Percentiles rank a stretch among this genome's conserved stretches.
These are phyloP conservation scores for Rhododendron vialii DNA, from an alignment of 148 eudicot species.

Conservation along the genomic window DNA sequence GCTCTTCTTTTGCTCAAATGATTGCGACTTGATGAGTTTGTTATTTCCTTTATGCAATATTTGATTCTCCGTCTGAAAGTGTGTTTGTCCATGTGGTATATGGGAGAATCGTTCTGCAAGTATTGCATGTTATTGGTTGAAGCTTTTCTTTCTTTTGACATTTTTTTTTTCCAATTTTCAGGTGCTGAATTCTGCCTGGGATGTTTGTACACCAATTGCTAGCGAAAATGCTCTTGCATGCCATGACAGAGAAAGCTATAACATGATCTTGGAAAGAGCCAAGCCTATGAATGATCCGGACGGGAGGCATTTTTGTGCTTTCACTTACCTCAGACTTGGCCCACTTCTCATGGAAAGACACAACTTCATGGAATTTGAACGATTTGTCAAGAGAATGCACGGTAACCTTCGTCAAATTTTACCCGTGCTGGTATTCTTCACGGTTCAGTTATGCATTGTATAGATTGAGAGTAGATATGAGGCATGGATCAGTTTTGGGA, in stretches of 20 bases:
- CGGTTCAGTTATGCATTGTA: neutral
- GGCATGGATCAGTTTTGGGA: neutral
- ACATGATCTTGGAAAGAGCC: constrained; percentile 67
- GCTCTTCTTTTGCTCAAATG: neutral
- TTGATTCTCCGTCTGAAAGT: neutral
- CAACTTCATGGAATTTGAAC: constrained; percentile 70
- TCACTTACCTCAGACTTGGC: constrained; percentile 70
- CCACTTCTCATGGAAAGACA: constrained; percentile 64
- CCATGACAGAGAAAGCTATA: constrained; percentile 68
- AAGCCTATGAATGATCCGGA: constrained; percentile 93
- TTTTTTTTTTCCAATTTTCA: constrained; percentile 17
- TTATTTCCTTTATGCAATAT: neutral
- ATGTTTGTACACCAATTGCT: constrained; percentile 56
- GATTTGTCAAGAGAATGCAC: constrained; percentile 92
- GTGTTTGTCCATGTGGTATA: neutral
- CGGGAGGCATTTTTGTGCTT: constrained; percentile 66
- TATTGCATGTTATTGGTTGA: neutral
- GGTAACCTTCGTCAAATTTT: constrained; percentile 33
- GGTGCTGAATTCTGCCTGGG: constrained; percentile 97
- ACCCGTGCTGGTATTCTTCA: neutral
- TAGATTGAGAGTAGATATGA: neutral
- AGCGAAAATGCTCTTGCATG: constrained; percentile 80
- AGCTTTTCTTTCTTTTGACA: neutral
- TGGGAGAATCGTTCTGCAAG: neutral
- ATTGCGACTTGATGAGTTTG: neutral